Evolutionary conservation across 2,329 filamentous ascomycete genomes (phyloP).

Genomic region (Metarhizium album): DNA sequence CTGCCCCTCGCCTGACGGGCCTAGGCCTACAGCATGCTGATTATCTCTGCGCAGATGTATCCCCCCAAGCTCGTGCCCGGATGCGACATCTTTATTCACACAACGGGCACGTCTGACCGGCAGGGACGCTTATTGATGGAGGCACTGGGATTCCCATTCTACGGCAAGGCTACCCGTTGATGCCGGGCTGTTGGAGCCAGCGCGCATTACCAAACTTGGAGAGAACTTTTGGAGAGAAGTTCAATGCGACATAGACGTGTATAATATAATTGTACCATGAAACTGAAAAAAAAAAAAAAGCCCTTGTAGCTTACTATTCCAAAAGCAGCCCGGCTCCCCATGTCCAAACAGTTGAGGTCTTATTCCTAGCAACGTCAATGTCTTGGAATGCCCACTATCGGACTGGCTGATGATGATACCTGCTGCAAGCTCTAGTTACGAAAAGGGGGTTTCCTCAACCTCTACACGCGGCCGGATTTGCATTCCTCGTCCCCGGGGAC

Average conservation of each 20-base stretch:
- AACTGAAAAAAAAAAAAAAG: background rate
- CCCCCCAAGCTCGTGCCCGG: conserved; percentile 68
- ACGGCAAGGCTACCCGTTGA: conserved; percentile 53
- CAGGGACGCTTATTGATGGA: conserved; percentile 64
- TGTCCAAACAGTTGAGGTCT: no score
- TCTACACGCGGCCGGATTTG: no score
- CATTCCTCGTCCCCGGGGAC: no score
- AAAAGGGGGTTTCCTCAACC: no score
- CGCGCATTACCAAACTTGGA: no score
- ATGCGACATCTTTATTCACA: conserved; percentile 74
- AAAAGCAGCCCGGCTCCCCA: no score
- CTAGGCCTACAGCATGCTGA: conserved; percentile 6
- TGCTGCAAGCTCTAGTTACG: no score
- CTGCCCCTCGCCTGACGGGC: no score
- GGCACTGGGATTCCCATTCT: conserved; percentile 52
- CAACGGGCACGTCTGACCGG: conserved; percentile 72
- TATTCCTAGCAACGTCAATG: no score
- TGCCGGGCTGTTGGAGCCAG: background rate
- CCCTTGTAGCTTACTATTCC: no score
- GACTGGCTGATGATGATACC: no score
- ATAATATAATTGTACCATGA: conserved; percentile 24
- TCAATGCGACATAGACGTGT: conserved; percentile 21
- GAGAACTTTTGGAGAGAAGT: background rate
- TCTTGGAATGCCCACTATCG: no score
- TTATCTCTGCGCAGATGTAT: conserved; percentile 36